Base-by-base conservation (phyloP, 495 filamentous ascomycete species). In the Eremomyces bilateralis region DNA sequence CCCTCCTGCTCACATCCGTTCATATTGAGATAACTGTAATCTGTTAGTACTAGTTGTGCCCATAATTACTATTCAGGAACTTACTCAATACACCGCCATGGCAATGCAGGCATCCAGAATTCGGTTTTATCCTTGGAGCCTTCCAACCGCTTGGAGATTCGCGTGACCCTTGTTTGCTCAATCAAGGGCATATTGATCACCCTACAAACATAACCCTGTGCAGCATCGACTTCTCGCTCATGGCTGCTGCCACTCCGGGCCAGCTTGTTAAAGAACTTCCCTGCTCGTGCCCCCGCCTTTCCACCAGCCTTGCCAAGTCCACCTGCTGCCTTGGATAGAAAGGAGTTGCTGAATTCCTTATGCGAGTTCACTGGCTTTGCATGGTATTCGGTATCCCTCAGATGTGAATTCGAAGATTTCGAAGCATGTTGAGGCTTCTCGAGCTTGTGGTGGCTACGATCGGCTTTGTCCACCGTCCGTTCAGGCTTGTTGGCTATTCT, bases 81-180 rank as follows among this genome's bases (percentile, higher is more conserved):
- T 53, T 53, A 71, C 64, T 93, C 83, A 42, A 93, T 88, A 19
- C 76, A 84, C 34, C 83, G 63, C 68, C 82, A 91, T 0, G 83
- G 83, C 31, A 93, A 70, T 13, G 80, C 77, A 0, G 83, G 83
- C 80, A 93, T 88, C 83, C 83, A 93, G 48, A 84, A 93, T 46
- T 91, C 83, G 0, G 83, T 92, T 63, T 92, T 92, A 47, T 93
- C 83, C 29, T 70, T 62, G 12, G 79, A 90, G 36, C 76, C 67
- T 47, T 82, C 78, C 12, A 93, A 57, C 33, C 72, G 67, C 53
- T 80, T 84, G 2, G 80, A 81, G 45, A 93, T 92, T 22, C 83
- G 63, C 1, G 83, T 91, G 31, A 69, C 55, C n/a, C 82, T 64
- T 3, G 82, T 80, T 52, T 93, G 83, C 41, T 90, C 71, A 25